Base-by-base conservation (phyloP, 108 stramenopile genomes). In the Licmophora abbreviata region DNA sequence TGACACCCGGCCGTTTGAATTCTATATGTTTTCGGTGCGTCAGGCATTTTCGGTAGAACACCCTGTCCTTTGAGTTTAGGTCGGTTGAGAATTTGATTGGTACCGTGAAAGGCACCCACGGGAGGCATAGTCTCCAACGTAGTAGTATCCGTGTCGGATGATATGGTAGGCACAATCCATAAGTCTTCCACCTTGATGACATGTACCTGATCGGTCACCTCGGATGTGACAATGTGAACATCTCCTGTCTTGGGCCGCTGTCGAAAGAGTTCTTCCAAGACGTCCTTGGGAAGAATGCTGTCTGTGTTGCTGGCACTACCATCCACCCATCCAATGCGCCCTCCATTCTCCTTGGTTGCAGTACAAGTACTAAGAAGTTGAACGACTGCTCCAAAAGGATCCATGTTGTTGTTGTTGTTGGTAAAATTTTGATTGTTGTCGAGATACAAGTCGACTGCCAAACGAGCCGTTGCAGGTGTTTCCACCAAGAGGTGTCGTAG, bases 1-100 rank as follows among this genome's bases (percentile, higher is more conserved):
- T 96, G 94, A 58, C 97, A 98, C 11, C 97, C 95, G 83, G 88
- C 92, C 0, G 85, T 87, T 56, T 89, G 81, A 47, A 93, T 68
- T 42, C 78, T 77, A 51, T 88, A 93, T 7, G 81, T 86, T 34
- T 31, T 44, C 17, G 26, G 41, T 18, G 30, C 41, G 31, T 47
- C 23, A 18, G 66, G 54, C 15, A 59, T 22, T 1, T 14, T 38
- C 6, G 74, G 64, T 34, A 59, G 51, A 0, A 66, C 54, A 4
- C 74, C 74, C 20, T 54, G 37, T 33, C 74, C 74, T 30, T 69
- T 69, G 9, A 76, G 56, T 44, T 70, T 76, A 18, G 51, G 38
- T 1, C 68, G 45, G 2, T 56, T 29, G 18, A 66, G 25, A 12
- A 74, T 47, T 21, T 50, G 58, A 43, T 79, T 74, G 9, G 18